Percentiles rank a stretch among this genome's conserved stretches.
Evolutionary conservation across 495 filamentous ascomycete species (phyloP).

Genomic region (Durotheca rogersii): DNA sequence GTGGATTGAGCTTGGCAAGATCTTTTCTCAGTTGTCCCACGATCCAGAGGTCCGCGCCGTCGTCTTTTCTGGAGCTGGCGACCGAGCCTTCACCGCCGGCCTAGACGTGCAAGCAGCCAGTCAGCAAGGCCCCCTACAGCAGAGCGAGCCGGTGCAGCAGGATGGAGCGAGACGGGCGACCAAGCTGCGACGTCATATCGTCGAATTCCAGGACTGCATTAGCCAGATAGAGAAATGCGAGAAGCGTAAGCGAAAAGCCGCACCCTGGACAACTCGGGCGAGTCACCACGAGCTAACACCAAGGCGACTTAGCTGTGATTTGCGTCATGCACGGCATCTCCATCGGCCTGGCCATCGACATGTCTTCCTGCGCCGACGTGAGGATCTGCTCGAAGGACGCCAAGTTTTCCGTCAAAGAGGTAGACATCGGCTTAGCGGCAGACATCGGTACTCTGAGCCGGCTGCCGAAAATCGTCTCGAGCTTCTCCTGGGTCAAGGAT

Average conservation of each 20-base stretch:
- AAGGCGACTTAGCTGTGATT: slow-evolving; percentile 69
- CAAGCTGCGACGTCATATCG: slow-evolving; percentile 63
- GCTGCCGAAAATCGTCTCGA: slow-evolving; percentile 80
- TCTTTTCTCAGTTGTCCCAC: slow-evolving; percentile 74
- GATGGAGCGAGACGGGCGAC: slow-evolving; percentile 71
- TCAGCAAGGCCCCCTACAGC: slow-evolving; percentile 40
- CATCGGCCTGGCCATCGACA: slow-evolving; percentile 82
- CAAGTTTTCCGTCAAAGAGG: slow-evolving; percentile 83
- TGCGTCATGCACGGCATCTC: slow-evolving; percentile 78
- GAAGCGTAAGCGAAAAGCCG: slow-evolving; percentile 65
- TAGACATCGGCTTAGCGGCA: slow-evolving; percentile 91
- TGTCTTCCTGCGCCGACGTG: slow-evolving; percentile 76
- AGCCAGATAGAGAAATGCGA: slow-evolving; percentile 77
- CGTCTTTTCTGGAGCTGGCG: slow-evolving; percentile 79
- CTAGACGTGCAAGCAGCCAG: slow-evolving; percentile 73
- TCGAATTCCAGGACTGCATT: slow-evolving; percentile 77
- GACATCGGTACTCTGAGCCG: slow-evolving; percentile 88
- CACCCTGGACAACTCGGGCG: background rate
- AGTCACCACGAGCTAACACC: slow-evolving; percentile 12
- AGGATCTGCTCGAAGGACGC: slow-evolving; percentile 66
- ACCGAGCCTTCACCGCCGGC: slow-evolving; percentile 80
- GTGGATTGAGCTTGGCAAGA: slow-evolving; percentile 76
- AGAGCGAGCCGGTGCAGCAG: slow-evolving; percentile 20
- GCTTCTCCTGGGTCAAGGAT: slow-evolving; percentile 85
- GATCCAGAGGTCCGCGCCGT: slow-evolving; percentile 74